Evolutionary conservation across 768 basidiomycete species (phyloP).

Genomic region (Podaxis rugospora): DNA sequence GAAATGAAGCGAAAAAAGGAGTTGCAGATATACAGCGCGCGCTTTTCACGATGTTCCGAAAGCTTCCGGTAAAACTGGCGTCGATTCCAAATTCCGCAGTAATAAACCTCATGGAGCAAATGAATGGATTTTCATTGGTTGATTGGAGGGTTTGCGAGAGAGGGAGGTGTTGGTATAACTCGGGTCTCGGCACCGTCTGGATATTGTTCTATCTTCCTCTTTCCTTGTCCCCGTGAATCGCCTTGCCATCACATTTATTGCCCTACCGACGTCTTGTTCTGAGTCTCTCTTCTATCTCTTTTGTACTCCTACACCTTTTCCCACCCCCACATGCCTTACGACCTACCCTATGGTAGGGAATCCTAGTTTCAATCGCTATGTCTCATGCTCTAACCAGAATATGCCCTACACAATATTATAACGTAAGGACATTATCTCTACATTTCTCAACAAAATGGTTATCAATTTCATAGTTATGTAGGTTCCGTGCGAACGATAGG

Average conservation of each 20-base stretch:
- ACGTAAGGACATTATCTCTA: neutral
- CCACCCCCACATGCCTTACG: neutral
- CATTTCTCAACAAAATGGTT: too few species aligned
- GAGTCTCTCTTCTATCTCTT: neutral
- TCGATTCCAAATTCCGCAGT: neutral
- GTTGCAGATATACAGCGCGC: neutral
- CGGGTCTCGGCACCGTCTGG: constrained; percentile 2
- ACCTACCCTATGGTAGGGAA: neutral
- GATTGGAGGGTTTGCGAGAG: neutral
- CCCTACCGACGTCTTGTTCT: neutral
- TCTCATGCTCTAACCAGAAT: neutral
- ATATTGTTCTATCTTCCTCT: neutral
- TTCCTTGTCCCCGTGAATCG: neutral
- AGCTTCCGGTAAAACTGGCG: neutral
- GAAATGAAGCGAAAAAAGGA: constrained; percentile 1
- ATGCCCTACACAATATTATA: neutral
- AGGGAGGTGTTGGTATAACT: neutral
- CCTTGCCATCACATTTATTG: neutral
- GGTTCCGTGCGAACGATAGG: too few species aligned
- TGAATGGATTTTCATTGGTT: neutral
- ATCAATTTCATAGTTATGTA: too few species aligned
- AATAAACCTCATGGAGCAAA: neutral
- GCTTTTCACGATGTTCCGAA: neutral
- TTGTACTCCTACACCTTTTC: neutral
- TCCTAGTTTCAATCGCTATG: neutral